phyloP scores from a whole-genome alignment of 1,284 basidiomycete species.

The Cystobasidium sp. region DNA sequence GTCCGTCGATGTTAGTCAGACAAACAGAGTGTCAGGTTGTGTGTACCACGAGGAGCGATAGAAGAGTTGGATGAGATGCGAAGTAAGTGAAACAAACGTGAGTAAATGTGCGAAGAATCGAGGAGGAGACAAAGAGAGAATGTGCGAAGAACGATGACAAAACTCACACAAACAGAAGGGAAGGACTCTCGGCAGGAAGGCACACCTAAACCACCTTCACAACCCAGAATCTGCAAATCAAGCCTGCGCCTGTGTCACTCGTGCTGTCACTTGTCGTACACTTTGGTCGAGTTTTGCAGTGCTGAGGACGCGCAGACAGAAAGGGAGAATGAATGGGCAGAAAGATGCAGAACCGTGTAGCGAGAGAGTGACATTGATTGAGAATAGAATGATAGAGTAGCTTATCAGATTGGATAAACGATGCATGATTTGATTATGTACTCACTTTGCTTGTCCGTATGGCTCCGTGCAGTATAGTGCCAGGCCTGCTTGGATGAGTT shows the following conservation, averaged over 20 bases:
- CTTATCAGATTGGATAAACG: neutral
- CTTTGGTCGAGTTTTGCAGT: slow-evolving; percentile 17
- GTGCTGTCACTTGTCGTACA: slow-evolving; percentile 15
- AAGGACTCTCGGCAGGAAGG: too few relatives aligned
- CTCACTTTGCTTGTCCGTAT: too few relatives aligned
- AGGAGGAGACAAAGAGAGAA: too few relatives aligned
- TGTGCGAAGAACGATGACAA: too few relatives aligned
- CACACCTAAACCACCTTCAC: neutral
- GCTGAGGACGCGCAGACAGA: neutral
- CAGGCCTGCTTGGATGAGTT: slow-evolving; percentile 16
- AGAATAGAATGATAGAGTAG: neutral
- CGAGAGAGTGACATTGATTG: neutral
- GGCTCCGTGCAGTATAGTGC: neutral
- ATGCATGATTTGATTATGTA: too few relatives aligned
- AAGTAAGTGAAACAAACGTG: too few relatives aligned
- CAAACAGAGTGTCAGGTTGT: too few relatives aligned
- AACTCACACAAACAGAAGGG: too few relatives aligned
- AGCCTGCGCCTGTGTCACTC: neutral
- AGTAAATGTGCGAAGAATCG: too few relatives aligned
- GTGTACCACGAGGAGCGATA: too few relatives aligned
- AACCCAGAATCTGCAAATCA: neutral
- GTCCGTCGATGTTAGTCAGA: too few relatives aligned
- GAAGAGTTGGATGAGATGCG: too few relatives aligned
- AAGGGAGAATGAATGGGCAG: neutral
- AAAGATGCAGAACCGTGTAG: neutral